Conservation (phyloP, 306 rosid species). For the Macrotyloma uniflorum region DNA sequence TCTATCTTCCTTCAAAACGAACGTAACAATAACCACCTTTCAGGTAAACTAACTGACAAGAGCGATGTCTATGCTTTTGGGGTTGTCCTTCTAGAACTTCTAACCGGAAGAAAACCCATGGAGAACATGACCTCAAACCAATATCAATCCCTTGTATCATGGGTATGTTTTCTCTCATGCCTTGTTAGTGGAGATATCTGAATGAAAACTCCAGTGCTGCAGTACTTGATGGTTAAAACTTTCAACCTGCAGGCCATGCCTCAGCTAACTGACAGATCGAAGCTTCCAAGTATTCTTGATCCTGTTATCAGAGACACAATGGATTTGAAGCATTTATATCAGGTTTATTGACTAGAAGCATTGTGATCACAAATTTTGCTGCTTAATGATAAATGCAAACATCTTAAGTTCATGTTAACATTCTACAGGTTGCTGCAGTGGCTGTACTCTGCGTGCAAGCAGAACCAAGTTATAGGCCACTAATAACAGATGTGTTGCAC, state of each 20-base stretch:
- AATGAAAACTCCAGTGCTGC: conserved; percentile 9
- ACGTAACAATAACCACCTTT: conserved; percentile 18
- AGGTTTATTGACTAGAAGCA: conserved; percentile 53
- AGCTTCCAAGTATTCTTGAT: conserved; percentile 83
- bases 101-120: conserved; percentile 76
- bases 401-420: conserved; percentile 8
- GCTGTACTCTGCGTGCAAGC: conserved; percentile 91
- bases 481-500: conserved; percentile 87
- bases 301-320: conserved; percentile 73
- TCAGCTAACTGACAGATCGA: conserved; percentile 83
- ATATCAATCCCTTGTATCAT: conserved; percentile 74
- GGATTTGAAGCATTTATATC: conserved; percentile 95
- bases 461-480: conserved; percentile 90
- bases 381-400: conserved; percentile 2
- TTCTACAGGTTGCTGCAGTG: conserved; percentile 91
- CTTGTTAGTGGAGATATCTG: conserved; percentile 7
- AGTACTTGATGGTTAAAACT: conserved; percentile 34
- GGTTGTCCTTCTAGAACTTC: conserved; percentile 81
- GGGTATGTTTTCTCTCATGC: conserved; percentile 58
- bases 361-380: conserved; percentile 12
- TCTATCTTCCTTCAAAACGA: conserved; percentile 2
- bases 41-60: conserved; percentile 92
- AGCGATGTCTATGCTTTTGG: conserved; percentile 95
- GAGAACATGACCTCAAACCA: conserved; percentile 58
- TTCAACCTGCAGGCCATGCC: conserved; percentile 84